Evolutionary conservation across 768 basidiomycete species (phyloP).

Genomic region (Leucosporidium yakuticum): DNA sequence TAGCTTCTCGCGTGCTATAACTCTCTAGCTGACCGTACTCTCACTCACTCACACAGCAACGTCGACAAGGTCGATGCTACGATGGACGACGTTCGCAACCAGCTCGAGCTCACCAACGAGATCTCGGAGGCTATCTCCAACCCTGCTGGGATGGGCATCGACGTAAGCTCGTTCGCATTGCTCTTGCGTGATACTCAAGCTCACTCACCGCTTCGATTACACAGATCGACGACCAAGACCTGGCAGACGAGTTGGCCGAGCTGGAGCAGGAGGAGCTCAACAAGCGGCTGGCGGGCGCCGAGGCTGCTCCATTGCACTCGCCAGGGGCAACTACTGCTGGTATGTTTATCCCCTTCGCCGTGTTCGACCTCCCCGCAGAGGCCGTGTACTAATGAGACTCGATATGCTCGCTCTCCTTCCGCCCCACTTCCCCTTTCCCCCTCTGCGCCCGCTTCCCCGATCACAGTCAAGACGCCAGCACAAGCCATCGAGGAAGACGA

Average conservation of each 20-base stretch:
- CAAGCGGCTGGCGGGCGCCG: constrained; percentile 74
- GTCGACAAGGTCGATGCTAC: constrained; percentile 83
- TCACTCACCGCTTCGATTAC: background rate
- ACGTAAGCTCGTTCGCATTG: constrained; percentile 61
- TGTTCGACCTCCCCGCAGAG: too few relatives aligned
- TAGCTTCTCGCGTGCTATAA: too few relatives aligned
- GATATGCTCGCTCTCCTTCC: background rate
- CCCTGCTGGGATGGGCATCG: constrained; percentile 57
- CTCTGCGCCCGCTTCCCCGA: constrained; percentile 25
- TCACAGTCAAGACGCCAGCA: constrained; percentile 45
- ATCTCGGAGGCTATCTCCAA: constrained; percentile 81
- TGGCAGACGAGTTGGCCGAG: constrained; percentile 72
- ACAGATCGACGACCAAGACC: constrained; percentile 57
- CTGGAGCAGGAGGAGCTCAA: constrained; percentile 85
- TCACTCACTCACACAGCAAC: constrained; percentile 50
- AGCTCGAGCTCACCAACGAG: constrained; percentile 86
- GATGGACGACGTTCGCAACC: constrained; percentile 80
- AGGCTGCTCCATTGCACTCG: constrained; percentile 78
- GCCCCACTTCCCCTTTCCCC: background rate
- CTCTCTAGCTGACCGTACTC: background rate
- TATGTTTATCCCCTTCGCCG: constrained; percentile 1
- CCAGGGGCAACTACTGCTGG: constrained; percentile 49
- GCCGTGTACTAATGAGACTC: background rate
- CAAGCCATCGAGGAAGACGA: constrained; percentile 64
- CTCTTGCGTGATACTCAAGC: background rate